Evolutionary conservation across 208 protist species (phyloP), one percentile per base, ranked within the genome.

Genomic region (Porcisia deanei): DNA sequence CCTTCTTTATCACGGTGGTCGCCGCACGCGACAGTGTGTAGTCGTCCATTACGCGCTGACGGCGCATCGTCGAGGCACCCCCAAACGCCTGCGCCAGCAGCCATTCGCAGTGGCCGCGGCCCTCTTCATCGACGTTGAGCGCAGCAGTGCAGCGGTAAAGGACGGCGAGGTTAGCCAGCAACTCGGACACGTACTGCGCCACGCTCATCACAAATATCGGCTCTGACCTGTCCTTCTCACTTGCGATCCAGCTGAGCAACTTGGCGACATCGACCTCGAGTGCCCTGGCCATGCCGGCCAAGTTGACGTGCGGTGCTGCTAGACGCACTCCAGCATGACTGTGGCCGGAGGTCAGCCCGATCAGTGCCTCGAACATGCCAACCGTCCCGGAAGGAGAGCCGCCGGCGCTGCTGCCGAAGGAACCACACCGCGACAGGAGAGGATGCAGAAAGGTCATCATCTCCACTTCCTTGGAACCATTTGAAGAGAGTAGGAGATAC

Each of bases 51-150:
- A 92, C 66, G 7, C 64, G 63, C 73, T 66, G 57, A 0, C 91
- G 87, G 8, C 86, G 84, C 70, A 71, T 77, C 34, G 66, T 66
- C 10, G 91, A 96, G 49, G 86, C 70, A 1, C 77, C 79, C 57
- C 87, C 88, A 71, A 96, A 93, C 16, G 82, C 80, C 73, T 96
- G 84, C 20, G 91, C 84, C 41, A 93, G 80, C 14, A 96, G 77
- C 91, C 91, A 96, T 78, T 93, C 85, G 12, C 87, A 83, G 64
- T 92, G 85, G 0, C 81, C 91, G 30, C 72, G 76, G 60, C 77
- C 77, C 39, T 82, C 84, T 70, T 92, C 88, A 37, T 89, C 89
- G 25, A 74, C 54, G 68, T 81, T 72, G 30, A 96, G 88, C 47
- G 88, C 77, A 9, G 89, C 87, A 22, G 91, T 92, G 76, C 76